Percentiles rank a stretch among this genome's conserved stretches.
These are phyloP conservation scores for Solanum piurae DNA, from an alignment of 257 asterid genomes.

Conservation along the genomic window DNA sequence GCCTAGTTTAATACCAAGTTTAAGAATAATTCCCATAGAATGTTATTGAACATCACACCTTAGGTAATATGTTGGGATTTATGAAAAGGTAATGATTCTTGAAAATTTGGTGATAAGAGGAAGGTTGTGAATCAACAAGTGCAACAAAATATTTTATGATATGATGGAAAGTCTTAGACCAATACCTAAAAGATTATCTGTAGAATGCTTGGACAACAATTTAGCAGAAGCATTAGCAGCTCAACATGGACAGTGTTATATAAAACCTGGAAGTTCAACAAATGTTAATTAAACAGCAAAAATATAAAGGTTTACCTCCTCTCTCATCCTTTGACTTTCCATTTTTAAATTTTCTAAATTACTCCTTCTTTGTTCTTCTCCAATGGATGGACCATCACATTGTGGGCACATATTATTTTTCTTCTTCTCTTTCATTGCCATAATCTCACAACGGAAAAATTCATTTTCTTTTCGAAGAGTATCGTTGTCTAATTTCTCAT, in stretches of 20 bases:
- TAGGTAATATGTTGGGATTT: not conserved
- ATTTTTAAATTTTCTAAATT: not conserved
- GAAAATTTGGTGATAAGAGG: not conserved
- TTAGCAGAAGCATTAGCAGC: not conserved
- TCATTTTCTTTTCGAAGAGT: slow-evolving; percentile 43
- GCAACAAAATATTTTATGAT: too few relatives aligned
- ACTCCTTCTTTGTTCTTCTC: slow-evolving; percentile 23
- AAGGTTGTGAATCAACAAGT: not conserved
- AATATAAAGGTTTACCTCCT: not conserved
- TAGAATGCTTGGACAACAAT: not conserved
- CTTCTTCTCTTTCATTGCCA: slow-evolving; percentile 36
- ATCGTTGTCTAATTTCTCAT: slow-evolving; percentile 36
- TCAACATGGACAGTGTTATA: not conserved
- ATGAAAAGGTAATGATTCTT: not conserved
- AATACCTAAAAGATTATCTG: not conserved
- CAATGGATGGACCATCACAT: slow-evolving; percentile 24
- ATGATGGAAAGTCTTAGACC: not conserved
- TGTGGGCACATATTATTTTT: slow-evolving; percentile 21
- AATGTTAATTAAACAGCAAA: not conserved
- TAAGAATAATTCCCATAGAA: not conserved
- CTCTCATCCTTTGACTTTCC: not conserved
- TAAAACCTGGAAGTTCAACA: not conserved
- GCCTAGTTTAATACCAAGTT: not conserved
- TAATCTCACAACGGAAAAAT: slow-evolving; percentile 33
- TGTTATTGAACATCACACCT: not conserved